phyloP scores from a whole-genome alignment of 2,329 filamentous ascomycete species.

The Alternaria brassicae region DNA sequence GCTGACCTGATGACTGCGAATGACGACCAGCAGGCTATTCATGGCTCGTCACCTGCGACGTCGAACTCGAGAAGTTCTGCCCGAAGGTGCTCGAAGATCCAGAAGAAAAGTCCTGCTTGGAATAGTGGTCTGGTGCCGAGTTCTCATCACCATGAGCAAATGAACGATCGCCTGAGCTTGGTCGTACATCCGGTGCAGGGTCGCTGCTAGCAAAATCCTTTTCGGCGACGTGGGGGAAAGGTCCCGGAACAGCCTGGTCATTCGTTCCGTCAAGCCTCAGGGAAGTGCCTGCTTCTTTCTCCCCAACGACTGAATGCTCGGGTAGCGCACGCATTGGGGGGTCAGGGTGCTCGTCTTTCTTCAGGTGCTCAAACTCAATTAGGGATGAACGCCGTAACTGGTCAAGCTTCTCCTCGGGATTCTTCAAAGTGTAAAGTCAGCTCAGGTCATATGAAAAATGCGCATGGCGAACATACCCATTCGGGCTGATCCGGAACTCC shows the following conservation, averaged over 20 bases:
- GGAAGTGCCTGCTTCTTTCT: neutral
- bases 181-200: slow-evolving; percentile 2
- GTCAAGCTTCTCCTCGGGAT: slow-evolving; percentile 56
- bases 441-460: slow-evolving; percentile 36
- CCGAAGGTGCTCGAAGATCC: slow-evolving; percentile 8
- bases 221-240: neutral
- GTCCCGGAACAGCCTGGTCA: neutral
- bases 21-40: neutral
- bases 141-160: slow-evolving; percentile 5
- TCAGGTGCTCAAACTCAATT: slow-evolving; percentile 52
- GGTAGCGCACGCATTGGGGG: slow-evolving; percentile 45
- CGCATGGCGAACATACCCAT: slow-evolving; percentile 78
- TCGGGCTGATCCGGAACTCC: slow-evolving; percentile 87
- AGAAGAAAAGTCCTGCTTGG: slow-evolving; percentile 7
- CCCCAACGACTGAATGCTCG: slow-evolving; percentile 43
- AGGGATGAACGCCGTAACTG: slow-evolving; percentile 56
- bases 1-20: slow-evolving; percentile 8
- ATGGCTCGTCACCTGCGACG: neutral
- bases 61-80: slow-evolving; percentile 8
- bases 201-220: slow-evolving; percentile 15
- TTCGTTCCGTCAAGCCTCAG: slow-evolving; percentile 1
- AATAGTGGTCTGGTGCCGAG: slow-evolving; percentile 7
- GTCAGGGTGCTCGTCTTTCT: slow-evolving; percentile 40
- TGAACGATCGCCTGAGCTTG: neutral
- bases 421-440: slow-evolving; percentile 49